Evolutionary conservation across 2,329 filamentous ascomycete species (phyloP), one percentile per base, ranked within the genome.

Genomic region (Alternaria triticimaculans): DNA sequence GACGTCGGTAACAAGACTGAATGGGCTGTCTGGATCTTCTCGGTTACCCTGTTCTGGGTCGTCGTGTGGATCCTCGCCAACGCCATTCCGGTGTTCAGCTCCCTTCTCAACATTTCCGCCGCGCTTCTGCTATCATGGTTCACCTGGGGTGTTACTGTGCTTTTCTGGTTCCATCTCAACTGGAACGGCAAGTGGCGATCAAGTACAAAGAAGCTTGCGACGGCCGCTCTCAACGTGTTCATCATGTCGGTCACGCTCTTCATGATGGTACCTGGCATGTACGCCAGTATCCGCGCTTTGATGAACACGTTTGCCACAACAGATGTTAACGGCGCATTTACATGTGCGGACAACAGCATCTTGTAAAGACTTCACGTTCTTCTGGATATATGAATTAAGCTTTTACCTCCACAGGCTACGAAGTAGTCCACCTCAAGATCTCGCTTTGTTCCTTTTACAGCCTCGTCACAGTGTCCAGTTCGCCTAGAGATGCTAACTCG

Each of bases 111-210:
- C 53, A 76, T 74, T 46, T 71, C 69, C 4, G 65, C 72, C 2
- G 70, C 72, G 4, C 60, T 74, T 3, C 62, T 76, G 4, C 60
- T 76, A 3, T 71, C 68, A 2, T 76, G 72, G 70, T 74, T 76
- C 43, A 74, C 73, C 12, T 75, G 72, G 67, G 72, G 71, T 37
- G 65, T 74, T 21, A 73, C 73, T 1, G 69, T 72, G n/a, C 48
- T 75, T n/a, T 74, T 74, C 65, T 75, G 73, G 70, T 72, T 73
- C 51, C 68, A 75, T 48, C 67, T 74, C 45, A 76, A 74, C 56
- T 74, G 71, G 69, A 53, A 75, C 50, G 70, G 70, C 54, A 68
- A 66, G 33, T 76, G 72, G 67, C 67, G 68, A 5, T 67, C 65
- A 5, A 68, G 55, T 10, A 41, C 53, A 11, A 69, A 69, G 59